These are phyloP conservation scores for Leccinum aurantiacum DNA, from an alignment of 768 basidiomycete genomes.

Conservation along the genomic window DNA sequence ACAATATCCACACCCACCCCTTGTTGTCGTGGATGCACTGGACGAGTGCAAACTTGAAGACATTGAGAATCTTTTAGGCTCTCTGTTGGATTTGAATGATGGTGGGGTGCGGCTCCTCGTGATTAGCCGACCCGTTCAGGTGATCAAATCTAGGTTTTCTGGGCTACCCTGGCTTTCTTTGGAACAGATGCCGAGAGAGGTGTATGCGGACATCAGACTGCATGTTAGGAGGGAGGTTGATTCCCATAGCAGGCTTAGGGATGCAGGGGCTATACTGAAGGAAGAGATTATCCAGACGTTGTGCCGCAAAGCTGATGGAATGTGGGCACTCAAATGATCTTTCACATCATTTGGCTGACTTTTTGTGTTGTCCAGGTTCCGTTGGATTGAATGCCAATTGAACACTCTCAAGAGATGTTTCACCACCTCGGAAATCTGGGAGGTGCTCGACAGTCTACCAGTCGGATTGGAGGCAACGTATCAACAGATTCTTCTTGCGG, in stretches of 20 bases:
- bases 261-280: not conserved
- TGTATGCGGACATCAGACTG: constrained; percentile 11
- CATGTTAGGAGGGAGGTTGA: constrained; percentile 9
- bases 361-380: not conserved
- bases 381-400: not conserved
- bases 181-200: not conserved
- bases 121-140: constrained; percentile 3
- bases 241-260: constrained; percentile 6
- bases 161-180: constrained; percentile 5
- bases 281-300: constrained; percentile 1
- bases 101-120: constrained; percentile 5
- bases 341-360: not conserved
- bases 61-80: not conserved
- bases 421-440: not conserved
- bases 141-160: constrained; percentile 7
- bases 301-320: constrained; percentile 8
- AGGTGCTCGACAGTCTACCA: not conserved
- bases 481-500: not conserved
- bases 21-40: constrained; percentile 14
- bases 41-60: constrained; percentile 16
- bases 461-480: not conserved
- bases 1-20: not conserved
- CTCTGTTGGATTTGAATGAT: not conserved
- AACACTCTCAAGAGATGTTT: not conserved
- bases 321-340: constrained; percentile 5